Base-by-base conservation (phyloP, 208 protist genomes). In the Acanthamoeba rhysodes region DNA sequence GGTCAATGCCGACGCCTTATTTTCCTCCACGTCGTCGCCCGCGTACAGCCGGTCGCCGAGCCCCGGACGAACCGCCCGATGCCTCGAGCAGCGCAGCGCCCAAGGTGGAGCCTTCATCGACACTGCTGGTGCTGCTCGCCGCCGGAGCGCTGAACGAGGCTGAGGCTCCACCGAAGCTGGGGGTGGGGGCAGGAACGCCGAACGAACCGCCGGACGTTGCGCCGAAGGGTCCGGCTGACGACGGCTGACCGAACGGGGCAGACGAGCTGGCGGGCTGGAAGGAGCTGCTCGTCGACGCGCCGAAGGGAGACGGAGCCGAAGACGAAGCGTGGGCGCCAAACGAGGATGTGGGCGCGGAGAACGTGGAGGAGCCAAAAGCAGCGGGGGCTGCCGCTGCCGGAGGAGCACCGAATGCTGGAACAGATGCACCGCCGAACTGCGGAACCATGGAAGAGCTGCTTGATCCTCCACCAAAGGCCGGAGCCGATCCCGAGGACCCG, bases 1-100 rank as follows among this genome's bases (percentile, higher is more conserved):
- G 57, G 57, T 27, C 9, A 0, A 68, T 9, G 62, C 8, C 62
- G 48, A 50, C 48, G 12, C 55, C 6, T 76, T 84, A 84, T 32
- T 7, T 55, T 14, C 76, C 76, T 27, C 76, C 72, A 29, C 72
- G 34, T 45, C 76, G 76, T 55, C 76, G 76, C 5, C 76, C 76
- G 0, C 76, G 76, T 22, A 84, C 76, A 9, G 68, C n/a, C 18
- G 76, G 24, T 22, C 53, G 50, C 9, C 76, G 76, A 12, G n/a
- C 34, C 20, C 41, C 41, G 10, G 76, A 84, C 32, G 76, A 84
- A 55, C 41, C 76, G 45, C 76, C 76, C 20, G 41, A 84, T 12
- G 76, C 76, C 76, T 84, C 76, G 24, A 29, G 76, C 34, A 84
- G 76, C 45, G 76, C 76, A 7, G 76, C 76, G 27, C 76, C 76